Evolutionary conservation across 768 basidiomycete species (phyloP).

Genomic region (Boletales sp.): DNA sequence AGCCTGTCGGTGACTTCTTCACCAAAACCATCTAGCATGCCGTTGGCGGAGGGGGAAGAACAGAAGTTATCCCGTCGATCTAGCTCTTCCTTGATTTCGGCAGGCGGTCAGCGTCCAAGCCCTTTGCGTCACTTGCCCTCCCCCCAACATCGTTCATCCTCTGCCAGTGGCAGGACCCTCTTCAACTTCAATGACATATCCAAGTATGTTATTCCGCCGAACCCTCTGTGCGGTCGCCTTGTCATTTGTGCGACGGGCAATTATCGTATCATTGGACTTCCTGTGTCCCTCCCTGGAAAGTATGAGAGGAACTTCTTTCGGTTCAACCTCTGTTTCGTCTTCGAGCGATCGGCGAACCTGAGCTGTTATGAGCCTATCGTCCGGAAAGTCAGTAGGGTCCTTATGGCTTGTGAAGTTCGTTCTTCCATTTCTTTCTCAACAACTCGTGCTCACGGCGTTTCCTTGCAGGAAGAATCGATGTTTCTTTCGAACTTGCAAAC

Average conservation of each 20-base stretch:
- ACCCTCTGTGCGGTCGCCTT: slow-evolving; percentile 80
- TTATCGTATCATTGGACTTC: slow-evolving; percentile 90
- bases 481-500: slow-evolving; percentile 78
- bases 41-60: slow-evolving; percentile 33
- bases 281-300: slow-evolving; percentile 69
- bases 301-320: slow-evolving; percentile 88
- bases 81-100: slow-evolving; percentile 48
- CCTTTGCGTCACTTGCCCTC: slow-evolving; percentile 42
- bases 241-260: slow-evolving; percentile 80
- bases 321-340: slow-evolving; percentile 96
- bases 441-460: slow-evolving; percentile 2
- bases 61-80: slow-evolving; percentile 46
- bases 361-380: slow-evolving; percentile 96
- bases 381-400: slow-evolving; percentile 87
- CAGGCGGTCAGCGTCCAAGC: slow-evolving; percentile 40
- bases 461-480: slow-evolving; percentile 74
- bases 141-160: slow-evolving; percentile 45
- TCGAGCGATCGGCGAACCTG: slow-evolving; percentile 84
- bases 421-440: slow-evolving; percentile 3
- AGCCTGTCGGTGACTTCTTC: slow-evolving; percentile 30
- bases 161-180: slow-evolving; percentile 47
- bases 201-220: slow-evolving; percentile 90
- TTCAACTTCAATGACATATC: slow-evolving; percentile 92
- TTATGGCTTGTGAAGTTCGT: slow-evolving; percentile 84
- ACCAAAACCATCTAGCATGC: slow-evolving; percentile 31